Evolutionary conservation across 352 stramenopile genomes (phyloP).

Genomic region (Globisporangium yorkense): DNA sequence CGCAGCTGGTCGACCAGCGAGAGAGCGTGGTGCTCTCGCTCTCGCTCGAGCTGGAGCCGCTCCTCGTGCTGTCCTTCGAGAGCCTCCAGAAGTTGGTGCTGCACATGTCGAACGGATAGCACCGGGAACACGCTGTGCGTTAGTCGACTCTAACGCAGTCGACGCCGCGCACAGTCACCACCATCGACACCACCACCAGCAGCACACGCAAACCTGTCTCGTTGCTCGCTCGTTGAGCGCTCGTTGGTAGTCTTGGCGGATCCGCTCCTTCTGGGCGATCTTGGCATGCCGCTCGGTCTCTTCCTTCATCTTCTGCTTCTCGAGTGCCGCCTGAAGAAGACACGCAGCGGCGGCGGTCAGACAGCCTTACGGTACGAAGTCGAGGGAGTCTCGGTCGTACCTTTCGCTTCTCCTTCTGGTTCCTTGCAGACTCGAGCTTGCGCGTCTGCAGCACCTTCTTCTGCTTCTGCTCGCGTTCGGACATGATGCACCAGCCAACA

Average conservation of each 20-base stretch:
- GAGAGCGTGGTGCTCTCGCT: slow-evolving; percentile 33
- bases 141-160: not conserved
- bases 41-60: slow-evolving; percentile 30
- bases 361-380: not conserved
- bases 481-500: not conserved
- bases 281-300: slow-evolving; percentile 25
- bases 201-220: slow-evolving; percentile 25
- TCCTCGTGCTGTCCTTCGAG: slow-evolving; percentile 30
- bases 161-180: not conserved
- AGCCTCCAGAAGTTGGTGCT: slow-evolving; percentile 34
- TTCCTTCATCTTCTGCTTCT: slow-evolving; percentile 40
- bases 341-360: not conserved
- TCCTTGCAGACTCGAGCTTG: slow-evolving; percentile 34
- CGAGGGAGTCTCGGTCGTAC: slow-evolving; percentile 8
- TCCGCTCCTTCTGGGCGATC: slow-evolving; percentile 33
- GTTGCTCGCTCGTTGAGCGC: slow-evolving; percentile 21
- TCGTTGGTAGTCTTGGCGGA: slow-evolving; percentile 39
- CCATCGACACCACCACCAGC: not conserved
- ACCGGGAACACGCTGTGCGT: not conserved
- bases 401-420: slow-evolving; percentile 50
- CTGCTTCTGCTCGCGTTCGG: slow-evolving; percentile 29
- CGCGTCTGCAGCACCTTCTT: slow-evolving; percentile 35
- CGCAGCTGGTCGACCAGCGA: slow-evolving; percentile 35
- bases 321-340: slow-evolving; percentile 24
- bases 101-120: not conserved